Conservation (phyloP, 192 early-diverging fungal genomes). For the Entomortierella lignicola region DNA sequence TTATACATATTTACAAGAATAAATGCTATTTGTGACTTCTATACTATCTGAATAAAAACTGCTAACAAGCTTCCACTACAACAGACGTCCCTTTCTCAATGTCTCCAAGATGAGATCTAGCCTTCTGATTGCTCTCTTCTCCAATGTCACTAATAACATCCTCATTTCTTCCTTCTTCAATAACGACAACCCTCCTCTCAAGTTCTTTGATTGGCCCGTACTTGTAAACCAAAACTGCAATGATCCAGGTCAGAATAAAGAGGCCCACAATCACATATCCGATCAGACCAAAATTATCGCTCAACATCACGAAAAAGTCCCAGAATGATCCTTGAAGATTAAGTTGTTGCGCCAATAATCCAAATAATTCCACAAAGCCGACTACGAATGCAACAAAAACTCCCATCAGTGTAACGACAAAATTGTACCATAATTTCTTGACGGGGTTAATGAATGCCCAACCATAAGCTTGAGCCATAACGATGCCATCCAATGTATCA, state of each 20-base stretch:
- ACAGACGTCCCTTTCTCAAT: no score
- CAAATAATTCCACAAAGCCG: constrained; percentile 66
- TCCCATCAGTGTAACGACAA: constrained; percentile 70
- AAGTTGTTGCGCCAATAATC: constrained; percentile 59
- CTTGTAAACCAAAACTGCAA: no score
- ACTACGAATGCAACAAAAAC: constrained; percentile 70
- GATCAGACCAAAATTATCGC: constrained; percentile 62
- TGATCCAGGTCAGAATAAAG: constrained; percentile 57
- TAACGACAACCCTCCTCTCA: constrained; percentile 18
- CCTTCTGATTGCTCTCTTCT: no score
- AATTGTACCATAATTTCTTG: constrained; percentile 75
- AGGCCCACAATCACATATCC: constrained; percentile 61
- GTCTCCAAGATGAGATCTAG: no score
- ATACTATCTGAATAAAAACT: no score
- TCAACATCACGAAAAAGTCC: constrained; percentile 53
- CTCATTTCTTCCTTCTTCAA: constrained; percentile 11
- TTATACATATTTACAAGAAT: no score
- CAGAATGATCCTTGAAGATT: constrained; percentile 14
- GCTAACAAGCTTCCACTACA: no score
- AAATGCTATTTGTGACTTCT: no score
- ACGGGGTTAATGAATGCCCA: constrained; percentile 73
- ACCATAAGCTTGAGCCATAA: constrained; percentile 72
- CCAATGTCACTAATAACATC: no score
- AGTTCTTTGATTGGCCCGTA: no score
- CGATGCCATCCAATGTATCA: constrained; percentile 75